Percentiles rank a stretch among this genome's conserved stretches.
phyloP scores from a whole-genome alignment of 768 basidiomycete species.

The Trametes villosa region DNA sequence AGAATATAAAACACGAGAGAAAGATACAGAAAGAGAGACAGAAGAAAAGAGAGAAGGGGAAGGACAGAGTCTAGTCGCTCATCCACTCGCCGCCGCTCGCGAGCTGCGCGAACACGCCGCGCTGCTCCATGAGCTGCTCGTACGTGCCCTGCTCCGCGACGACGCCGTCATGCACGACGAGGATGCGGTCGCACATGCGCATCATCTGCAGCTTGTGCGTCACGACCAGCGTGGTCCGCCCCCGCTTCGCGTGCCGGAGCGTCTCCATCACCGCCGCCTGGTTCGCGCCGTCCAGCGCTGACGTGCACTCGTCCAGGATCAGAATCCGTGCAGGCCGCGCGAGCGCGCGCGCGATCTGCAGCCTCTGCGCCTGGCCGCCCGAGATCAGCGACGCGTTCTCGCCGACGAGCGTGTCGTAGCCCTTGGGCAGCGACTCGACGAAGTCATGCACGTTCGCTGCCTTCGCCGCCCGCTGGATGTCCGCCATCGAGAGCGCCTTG shows the following conservation, averaged over 20 bases:
- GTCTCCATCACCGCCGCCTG: slow-evolving; percentile 83
- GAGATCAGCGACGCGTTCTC: slow-evolving; percentile 92
- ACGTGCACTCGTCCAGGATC: slow-evolving; percentile 95
- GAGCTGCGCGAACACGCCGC: slow-evolving; percentile 76
- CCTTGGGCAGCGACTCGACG: slow-evolving; percentile 74
- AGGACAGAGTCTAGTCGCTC: slow-evolving; percentile 19
- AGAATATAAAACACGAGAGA: slow-evolving; percentile 9
- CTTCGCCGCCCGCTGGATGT: slow-evolving; percentile 72
- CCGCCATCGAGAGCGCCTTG: slow-evolving; percentile 49
- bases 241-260: slow-evolving; percentile 63
- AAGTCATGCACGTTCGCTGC: slow-evolving; percentile 88
- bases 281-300: slow-evolving; percentile 85
- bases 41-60: neutral
- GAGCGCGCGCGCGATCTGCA: slow-evolving; percentile 92
- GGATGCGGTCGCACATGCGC: slow-evolving; percentile 88
- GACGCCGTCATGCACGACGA: slow-evolving; percentile 78
- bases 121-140: slow-evolving; percentile 65
- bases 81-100: slow-evolving; percentile 80
- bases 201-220: slow-evolving; percentile 93
- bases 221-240: slow-evolving; percentile 86
- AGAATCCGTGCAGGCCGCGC: slow-evolving; percentile 72
- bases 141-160: slow-evolving; percentile 82
- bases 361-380: slow-evolving; percentile 92
- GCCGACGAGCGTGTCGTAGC: slow-evolving; percentile 87
- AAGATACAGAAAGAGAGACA: neutral